A percentile compares a stretch with the other conserved stretches of the same genome.
phyloP scores from a whole-genome alignment of 371 early-diverging fungal genomes.

The Chytridium lagenaria region DNA sequence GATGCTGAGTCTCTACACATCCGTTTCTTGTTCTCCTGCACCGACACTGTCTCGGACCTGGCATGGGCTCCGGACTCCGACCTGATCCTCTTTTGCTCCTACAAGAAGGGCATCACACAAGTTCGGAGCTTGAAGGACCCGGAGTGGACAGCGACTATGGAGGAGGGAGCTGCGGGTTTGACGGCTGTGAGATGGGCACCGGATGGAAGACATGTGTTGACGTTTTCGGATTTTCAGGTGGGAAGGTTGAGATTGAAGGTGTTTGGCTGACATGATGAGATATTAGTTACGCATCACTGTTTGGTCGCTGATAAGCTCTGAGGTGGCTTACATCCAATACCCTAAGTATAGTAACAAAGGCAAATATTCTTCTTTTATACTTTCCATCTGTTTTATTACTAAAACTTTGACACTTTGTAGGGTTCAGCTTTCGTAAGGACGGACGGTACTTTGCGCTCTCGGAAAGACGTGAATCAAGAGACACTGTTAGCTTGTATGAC shows the following conservation, averaged over 20 bases:
- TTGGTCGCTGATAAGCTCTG: slow-evolving; percentile 64
- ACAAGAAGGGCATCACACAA: slow-evolving; percentile 58
- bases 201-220: slow-evolving; percentile 67
- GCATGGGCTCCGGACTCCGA: slow-evolving; percentile 74
- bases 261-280: not conserved
- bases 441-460: slow-evolving; percentile 66
- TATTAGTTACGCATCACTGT: slow-evolving; percentile 67
- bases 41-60: slow-evolving; percentile 61
- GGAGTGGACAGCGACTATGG: slow-evolving; percentile 68
- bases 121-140: slow-evolving; percentile 68
- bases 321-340: slow-evolving; percentile 63
- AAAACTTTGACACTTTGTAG: slow-evolving; percentile 34
- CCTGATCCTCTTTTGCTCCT: slow-evolving; percentile 64
- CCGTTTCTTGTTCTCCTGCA: slow-evolving; percentile 56
- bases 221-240: slow-evolving; percentile 70
- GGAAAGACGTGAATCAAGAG: slow-evolving; percentile 67
- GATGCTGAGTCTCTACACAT: slow-evolving; percentile 69
- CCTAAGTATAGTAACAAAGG: slow-evolving; percentile 67
- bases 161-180: slow-evolving; percentile 68
- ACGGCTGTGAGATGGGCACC: slow-evolving; percentile 66
- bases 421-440: slow-evolving; percentile 69
- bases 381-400: not conserved
- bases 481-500: slow-evolving; percentile 73
- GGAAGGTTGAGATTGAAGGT: slow-evolving; percentile 6
- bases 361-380: slow-evolving; percentile 22